phyloP scores from a whole-genome alignment of 148 eudicot species.

The Simmondsia chinensis region DNA sequence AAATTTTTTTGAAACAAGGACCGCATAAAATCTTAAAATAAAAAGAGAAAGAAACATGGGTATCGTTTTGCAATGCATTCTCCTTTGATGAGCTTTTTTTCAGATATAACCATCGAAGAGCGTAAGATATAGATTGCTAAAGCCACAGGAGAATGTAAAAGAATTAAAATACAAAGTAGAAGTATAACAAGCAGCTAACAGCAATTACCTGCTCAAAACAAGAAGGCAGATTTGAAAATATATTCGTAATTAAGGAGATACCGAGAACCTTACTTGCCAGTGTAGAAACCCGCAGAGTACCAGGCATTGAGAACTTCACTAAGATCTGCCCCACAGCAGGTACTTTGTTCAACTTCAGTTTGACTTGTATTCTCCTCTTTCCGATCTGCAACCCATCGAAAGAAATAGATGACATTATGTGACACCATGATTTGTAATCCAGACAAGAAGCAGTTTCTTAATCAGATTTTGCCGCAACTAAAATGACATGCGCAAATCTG shows the following conservation, averaged over 20 bases:
- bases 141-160: background rate
- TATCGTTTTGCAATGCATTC: no score
- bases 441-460: background rate
- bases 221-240: no score
- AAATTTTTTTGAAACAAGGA: no score
- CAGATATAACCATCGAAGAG: no score
- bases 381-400: conserved; percentile 26
- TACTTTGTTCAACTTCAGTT: conserved; percentile 14
- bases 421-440: no score
- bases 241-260: background rate
- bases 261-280: conserved; percentile 75
- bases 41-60: background rate
- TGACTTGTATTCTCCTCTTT: conserved; percentile 15
- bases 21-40: background rate
- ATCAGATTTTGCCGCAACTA: background rate
- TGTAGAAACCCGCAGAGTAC: conserved; percentile 85
- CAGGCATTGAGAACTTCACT: conserved; percentile 68
- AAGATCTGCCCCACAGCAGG: conserved; percentile 45
- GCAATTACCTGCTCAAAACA: no score
- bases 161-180: no score
- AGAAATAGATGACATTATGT: background rate
- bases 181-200: no score
- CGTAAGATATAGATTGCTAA: background rate
- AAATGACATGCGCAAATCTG: no score
- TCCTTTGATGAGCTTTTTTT: no score